phyloP scores from a whole-genome alignment of 441 rosid species.

The Melastoma candidum region DNA sequence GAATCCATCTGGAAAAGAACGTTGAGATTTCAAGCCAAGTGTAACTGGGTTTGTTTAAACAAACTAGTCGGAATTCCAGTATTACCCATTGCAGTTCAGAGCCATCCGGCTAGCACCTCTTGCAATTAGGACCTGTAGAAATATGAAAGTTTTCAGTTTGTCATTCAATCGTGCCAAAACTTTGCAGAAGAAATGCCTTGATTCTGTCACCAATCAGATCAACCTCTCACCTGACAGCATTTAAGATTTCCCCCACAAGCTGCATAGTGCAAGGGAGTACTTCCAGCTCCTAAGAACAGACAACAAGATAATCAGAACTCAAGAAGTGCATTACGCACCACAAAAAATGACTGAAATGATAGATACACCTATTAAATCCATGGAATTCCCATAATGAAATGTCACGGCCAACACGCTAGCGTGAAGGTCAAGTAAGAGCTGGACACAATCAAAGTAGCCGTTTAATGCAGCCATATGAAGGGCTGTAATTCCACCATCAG shows the following conservation, averaged over 20 bases:
- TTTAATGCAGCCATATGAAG: slow-evolving; percentile 95
- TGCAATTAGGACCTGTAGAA: slow-evolving; percentile 66
- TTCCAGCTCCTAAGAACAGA: slow-evolving; percentile 69
- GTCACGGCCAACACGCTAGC: slow-evolving; percentile 79
- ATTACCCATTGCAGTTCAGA: slow-evolving; percentile 86
- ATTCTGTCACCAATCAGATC: slow-evolving; percentile 1
- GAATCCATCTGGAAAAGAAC: slow-evolving; percentile 57
- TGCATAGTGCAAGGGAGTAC: slow-evolving; percentile 94
- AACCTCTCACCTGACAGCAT: slow-evolving; percentile 82
- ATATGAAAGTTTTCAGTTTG: slow-evolving; percentile 9
- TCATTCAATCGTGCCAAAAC: slow-evolving; percentile 1
- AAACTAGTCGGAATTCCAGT: slow-evolving; percentile 3
- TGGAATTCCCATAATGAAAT: slow-evolving; percentile 87
- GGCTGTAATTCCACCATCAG: slow-evolving; percentile 96
- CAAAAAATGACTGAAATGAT: slow-evolving; percentile 3
- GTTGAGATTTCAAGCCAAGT: slow-evolving; percentile 5
- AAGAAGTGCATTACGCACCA: slow-evolving; percentile 8
- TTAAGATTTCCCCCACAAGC: slow-evolving; percentile 96
- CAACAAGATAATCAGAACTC: slow-evolving; percentile 8
- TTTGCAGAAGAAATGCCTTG: not conserved
- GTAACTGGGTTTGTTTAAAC: not conserved
- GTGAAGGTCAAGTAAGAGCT: slow-evolving; percentile 85
- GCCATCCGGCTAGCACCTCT: slow-evolving; percentile 73
- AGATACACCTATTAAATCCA: slow-evolving; percentile 87
- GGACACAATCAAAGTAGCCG: slow-evolving; percentile 91